A percentile compares a stretch with the other conserved stretches of the same genome.
phyloP scores from a whole-genome alignment of 768 basidiomycete species.

The Collybiopsis confluens region DNA sequence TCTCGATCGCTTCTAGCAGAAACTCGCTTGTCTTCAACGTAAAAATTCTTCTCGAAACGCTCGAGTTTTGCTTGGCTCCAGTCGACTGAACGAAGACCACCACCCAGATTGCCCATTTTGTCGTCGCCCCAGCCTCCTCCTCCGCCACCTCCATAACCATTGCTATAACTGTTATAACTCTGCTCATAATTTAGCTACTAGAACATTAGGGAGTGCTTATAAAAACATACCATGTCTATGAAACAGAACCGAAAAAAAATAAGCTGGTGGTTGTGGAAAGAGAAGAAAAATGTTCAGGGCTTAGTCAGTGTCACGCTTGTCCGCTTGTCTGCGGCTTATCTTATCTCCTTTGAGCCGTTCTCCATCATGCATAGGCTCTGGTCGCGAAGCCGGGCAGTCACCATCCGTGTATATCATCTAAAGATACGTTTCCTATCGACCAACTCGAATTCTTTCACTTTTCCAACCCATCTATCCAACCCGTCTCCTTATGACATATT shows the following conservation, averaged over 20 bases:
- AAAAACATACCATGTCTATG: slow-evolving; percentile 6
- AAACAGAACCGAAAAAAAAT: not conserved
- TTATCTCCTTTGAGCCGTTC: not conserved
- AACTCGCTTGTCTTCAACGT: slow-evolving; percentile 86
- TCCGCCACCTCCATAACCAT: slow-evolving; percentile 2
- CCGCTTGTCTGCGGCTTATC: too few relatives aligned
- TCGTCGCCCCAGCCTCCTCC: slow-evolving; percentile 44
- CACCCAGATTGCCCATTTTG: slow-evolving; percentile 81
- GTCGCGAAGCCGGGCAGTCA: not conserved
- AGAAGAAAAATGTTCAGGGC: not conserved
- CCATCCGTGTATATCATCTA: not conserved
- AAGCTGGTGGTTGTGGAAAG: not conserved
- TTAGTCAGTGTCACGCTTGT: too few relatives aligned
- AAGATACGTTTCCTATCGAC: not conserved
- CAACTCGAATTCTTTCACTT: slow-evolving; percentile 5
- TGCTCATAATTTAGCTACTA: not conserved
- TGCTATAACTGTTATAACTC: slow-evolving; percentile 3
- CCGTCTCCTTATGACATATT: slow-evolving; percentile 37
- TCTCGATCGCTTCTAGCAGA: slow-evolving; percentile 75
- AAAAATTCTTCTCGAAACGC: slow-evolving; percentile 98
- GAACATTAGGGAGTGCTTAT: not conserved
- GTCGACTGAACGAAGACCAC: slow-evolving; percentile 78
- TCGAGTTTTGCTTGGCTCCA: slow-evolving; percentile 73
- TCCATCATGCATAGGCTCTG: not conserved
- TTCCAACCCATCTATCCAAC: slow-evolving; percentile 20